Conservation (phyloP, 2,329 filamentous ascomycete species). For the Trematosphaeria pertusa region DNA sequence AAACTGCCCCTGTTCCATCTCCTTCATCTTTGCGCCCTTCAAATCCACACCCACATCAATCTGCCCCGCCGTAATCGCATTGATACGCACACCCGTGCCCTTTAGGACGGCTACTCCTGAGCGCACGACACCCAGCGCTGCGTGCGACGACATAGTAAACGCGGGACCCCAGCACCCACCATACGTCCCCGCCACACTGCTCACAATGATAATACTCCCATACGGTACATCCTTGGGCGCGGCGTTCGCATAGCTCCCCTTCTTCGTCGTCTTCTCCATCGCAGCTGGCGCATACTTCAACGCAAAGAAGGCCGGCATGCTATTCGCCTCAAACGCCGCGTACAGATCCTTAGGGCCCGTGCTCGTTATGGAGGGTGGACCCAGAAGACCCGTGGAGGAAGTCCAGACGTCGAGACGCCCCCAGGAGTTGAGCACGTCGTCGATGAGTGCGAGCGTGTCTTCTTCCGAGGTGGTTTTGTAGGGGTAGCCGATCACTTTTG, state of each 20-base stretch:
- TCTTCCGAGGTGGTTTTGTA: slow-evolving; percentile 66
- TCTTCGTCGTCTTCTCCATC: slow-evolving; percentile 65
- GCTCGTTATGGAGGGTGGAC: slow-evolving; percentile 60
- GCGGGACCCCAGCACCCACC: slow-evolving; percentile 66
- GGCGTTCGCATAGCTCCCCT: slow-evolving; percentile 65
- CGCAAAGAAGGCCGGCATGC: slow-evolving; percentile 68
- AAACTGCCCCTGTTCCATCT: slow-evolving; percentile 61
- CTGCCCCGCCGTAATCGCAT: slow-evolving; percentile 58
- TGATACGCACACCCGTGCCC: slow-evolving; percentile 65
- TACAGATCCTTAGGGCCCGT: slow-evolving; percentile 64
- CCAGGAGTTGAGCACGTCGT: slow-evolving; percentile 68
- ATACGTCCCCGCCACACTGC: slow-evolving; percentile 63
- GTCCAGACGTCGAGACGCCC: slow-evolving; percentile 65
- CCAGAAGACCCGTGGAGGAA: slow-evolving; percentile 64
- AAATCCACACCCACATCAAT: slow-evolving; percentile 57
- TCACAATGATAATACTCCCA: slow-evolving; percentile 68
- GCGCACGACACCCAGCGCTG: slow-evolving; percentile 66
- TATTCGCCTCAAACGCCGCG: slow-evolving; percentile 66
- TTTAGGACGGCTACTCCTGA: slow-evolving; percentile 65
- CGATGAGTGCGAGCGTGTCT: slow-evolving; percentile 66
- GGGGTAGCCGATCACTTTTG: slow-evolving; percentile 67
- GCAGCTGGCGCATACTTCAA: slow-evolving; percentile 70
- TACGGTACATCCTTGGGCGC: slow-evolving; percentile 67
- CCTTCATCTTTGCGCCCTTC: slow-evolving; percentile 41
- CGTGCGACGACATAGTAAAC: slow-evolving; percentile 68